Conservation (phyloP, 495 filamentous ascomycete species). For the Gamarada debralockiae region DNA sequence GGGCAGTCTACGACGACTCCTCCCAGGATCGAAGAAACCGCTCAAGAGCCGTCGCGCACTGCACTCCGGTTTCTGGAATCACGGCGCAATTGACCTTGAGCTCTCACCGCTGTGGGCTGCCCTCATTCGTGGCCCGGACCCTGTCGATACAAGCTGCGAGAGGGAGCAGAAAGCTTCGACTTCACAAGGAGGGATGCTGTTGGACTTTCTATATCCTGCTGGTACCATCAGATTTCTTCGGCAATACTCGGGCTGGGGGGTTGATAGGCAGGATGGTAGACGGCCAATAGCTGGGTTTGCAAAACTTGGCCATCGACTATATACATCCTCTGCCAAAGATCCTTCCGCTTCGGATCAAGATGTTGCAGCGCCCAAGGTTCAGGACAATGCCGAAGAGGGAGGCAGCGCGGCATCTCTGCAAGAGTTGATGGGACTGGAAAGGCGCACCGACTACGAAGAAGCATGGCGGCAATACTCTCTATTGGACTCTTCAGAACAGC, state of each 20-base stretch:
- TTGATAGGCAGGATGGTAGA: slow-evolving; percentile 20
- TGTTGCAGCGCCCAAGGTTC: neutral
- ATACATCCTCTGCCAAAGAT: slow-evolving; percentile 26
- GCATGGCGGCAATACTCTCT: slow-evolving; percentile 30
- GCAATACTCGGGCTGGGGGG: slow-evolving; percentile 21
- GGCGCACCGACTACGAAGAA: slow-evolving; percentile 19
- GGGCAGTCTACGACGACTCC: slow-evolving; percentile 62
- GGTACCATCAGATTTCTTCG: slow-evolving; percentile 46
- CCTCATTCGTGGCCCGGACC: slow-evolving; percentile 21
- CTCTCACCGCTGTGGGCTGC: slow-evolving; percentile 43
- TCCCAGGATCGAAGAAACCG: slow-evolving; percentile 52
- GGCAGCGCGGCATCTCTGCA: neutral
- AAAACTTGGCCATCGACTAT: slow-evolving; percentile 27
- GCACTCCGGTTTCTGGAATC: slow-evolving; percentile 63
- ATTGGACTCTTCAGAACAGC: slow-evolving; percentile 12
- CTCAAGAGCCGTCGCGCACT: slow-evolving; percentile 55
- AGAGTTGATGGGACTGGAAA: slow-evolving; percentile 5
- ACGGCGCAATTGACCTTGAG: slow-evolving; percentile 56
- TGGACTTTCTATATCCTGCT: slow-evolving; percentile 63
- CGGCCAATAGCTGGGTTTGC: slow-evolving; percentile 18
- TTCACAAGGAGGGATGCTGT: slow-evolving; percentile 29
- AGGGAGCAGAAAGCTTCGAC: neutral
- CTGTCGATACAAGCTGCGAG: slow-evolving; percentile 1
- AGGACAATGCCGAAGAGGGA: neutral
- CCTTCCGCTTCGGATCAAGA: neutral